These are phyloP conservation scores for Closterium sp. DNA, from an alignment of 139 green algal genomes.

Conservation along the genomic window DNA sequence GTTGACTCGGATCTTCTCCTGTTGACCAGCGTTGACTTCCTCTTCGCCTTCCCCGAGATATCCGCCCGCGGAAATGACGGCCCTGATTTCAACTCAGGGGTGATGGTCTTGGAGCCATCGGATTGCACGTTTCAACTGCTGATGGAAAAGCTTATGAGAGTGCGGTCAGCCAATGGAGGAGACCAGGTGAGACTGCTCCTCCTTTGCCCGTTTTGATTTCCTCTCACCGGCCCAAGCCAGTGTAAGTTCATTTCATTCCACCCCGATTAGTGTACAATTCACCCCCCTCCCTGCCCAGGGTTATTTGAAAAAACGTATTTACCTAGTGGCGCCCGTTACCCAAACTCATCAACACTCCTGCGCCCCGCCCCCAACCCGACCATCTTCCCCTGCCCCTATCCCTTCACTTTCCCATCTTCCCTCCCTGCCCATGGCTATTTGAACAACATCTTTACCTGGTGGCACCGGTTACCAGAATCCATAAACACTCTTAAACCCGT, in stretches of 20 bases:
- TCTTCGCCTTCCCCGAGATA: conserved; percentile 23
- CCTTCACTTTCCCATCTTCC: background rate
- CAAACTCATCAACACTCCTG: no score
- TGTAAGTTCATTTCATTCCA: background rate
- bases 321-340: no score
- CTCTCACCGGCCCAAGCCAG: no score
- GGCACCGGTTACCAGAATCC: background rate
- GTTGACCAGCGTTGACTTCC: conserved; percentile 7
- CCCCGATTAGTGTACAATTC: background rate
- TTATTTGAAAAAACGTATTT: no score
- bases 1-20: conserved; percentile 23
- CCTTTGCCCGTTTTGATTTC: background rate
- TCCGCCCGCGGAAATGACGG: conserved; percentile 6
- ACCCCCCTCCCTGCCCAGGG: no score
- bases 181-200: background rate
- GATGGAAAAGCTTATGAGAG: background rate
- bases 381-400: background rate
- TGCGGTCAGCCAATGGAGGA: conserved; percentile 8
- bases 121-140: background rate
- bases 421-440: background rate
- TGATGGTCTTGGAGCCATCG: conserved; percentile 44
- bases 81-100: conserved; percentile 16
- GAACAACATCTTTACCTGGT: background rate
- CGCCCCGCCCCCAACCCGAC: no score
- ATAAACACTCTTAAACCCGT: background rate